A percentile compares a stretch with the other conserved stretches of the same genome.
phyloP scores from a whole-genome alignment of 495 filamentous ascomycete genomes.

The Talaromyces proteolyticus region DNA sequence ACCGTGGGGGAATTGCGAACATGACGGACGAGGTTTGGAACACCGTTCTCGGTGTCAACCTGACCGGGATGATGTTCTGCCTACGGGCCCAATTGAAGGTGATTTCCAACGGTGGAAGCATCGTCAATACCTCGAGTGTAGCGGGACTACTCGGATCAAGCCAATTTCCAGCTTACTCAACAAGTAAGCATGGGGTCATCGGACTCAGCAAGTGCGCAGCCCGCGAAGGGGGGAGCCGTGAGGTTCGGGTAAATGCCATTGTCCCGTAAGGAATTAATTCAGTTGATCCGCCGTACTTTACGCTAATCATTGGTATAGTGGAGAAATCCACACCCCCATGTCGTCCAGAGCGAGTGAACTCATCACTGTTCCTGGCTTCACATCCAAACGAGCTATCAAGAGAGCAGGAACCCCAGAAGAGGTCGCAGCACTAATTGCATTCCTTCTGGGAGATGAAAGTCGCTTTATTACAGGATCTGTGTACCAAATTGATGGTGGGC shows the following conservation, averaged over 20 bases:
- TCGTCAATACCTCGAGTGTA: slow-evolving; percentile 55
- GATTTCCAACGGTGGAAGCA: slow-evolving; percentile 39
- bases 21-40: slow-evolving; percentile 46
- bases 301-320: slow-evolving; percentile 18
- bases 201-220: slow-evolving; percentile 54
- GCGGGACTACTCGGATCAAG: slow-evolving; percentile 45
- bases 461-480: slow-evolving; percentile 48
- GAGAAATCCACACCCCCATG: slow-evolving; percentile 52
- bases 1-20: slow-evolving; percentile 26
- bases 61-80: slow-evolving; percentile 53
- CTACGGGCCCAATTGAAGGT: slow-evolving; percentile 45
- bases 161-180: slow-evolving; percentile 45
- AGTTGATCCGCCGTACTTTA: slow-evolving; percentile 5
- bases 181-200: slow-evolving; percentile 54
- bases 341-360: slow-evolving; percentile 27
- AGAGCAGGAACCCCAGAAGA: slow-evolving; percentile 41
- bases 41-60: slow-evolving; percentile 46
- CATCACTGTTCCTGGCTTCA: slow-evolving; percentile 14
- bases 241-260: slow-evolving; percentile 54
- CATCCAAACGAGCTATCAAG: slow-evolving; percentile 21
- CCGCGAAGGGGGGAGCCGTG: slow-evolving; percentile 45
- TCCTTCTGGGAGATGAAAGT: slow-evolving; percentile 49
- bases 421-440: slow-evolving; percentile 47
- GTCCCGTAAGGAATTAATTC: slow-evolving; percentile 35
- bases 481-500: slow-evolving; percentile 35